These are phyloP conservation scores for Aureobasidium namibiae DNA, from an alignment of 2,329 filamentous ascomycete genomes.

Conservation along the genomic window DNA sequence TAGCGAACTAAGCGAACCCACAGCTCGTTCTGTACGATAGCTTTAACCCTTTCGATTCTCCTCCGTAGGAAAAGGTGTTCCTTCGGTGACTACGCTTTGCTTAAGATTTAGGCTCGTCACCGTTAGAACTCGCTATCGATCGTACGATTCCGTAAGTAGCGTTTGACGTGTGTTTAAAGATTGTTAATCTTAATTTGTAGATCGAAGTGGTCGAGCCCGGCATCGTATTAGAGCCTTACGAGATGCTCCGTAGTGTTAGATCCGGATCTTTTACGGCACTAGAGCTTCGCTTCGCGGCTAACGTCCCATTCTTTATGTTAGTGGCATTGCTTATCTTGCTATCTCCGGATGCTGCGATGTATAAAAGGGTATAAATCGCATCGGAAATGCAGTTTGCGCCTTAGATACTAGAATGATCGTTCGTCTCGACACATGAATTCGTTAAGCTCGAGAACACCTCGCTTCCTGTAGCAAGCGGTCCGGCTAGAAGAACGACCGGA, in stretches of 20 bases:
- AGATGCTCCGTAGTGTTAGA: background rate
- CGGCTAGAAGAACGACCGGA: background rate
- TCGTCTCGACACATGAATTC: background rate
- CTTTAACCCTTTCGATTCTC: background rate
- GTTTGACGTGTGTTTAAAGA: slow-evolving; percentile 4
- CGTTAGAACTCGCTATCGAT: background rate
- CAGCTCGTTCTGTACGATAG: background rate
- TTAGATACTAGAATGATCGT: background rate
- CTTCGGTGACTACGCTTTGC: background rate
- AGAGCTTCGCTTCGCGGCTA: background rate
- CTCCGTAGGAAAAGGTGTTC: slow-evolving; percentile 4
- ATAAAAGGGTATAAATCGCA: background rate
- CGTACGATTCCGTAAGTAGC: background rate
- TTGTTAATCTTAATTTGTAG: background rate
- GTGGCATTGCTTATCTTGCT: background rate
- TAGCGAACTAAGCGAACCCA: background rate
- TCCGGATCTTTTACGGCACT: background rate
- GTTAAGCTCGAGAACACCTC: background rate
- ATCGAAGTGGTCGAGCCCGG: background rate
- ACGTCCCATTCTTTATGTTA: background rate
- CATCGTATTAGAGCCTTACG: background rate
- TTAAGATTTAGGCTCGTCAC: background rate
- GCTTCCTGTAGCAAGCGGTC: background rate
- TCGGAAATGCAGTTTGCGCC: slow-evolving; percentile 1
- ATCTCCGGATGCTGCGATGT: background rate